Conservation (phyloP, 2,329 filamentous ascomycete genomes). For the Cytospora piceicola region DNA sequence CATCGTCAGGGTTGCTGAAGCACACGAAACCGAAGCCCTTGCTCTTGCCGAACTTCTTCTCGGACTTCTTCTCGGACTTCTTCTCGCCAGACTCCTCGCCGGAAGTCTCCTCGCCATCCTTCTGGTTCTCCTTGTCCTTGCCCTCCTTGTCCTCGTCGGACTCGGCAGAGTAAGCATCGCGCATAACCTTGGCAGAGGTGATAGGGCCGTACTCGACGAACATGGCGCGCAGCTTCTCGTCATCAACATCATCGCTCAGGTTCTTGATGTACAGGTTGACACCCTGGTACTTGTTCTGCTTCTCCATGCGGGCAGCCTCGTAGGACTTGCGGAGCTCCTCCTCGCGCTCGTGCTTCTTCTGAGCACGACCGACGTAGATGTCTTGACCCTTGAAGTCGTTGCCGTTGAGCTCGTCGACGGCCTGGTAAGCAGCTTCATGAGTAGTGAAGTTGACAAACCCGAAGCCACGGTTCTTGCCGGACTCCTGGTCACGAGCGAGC, state of each 20-base stretch:
- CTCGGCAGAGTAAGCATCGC: constrained; percentile 68
- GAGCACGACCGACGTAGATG: constrained; percentile 95
- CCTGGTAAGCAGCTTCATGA: constrained; percentile 82
- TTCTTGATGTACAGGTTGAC: constrained; percentile 99
- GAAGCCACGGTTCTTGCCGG: constrained; percentile 90
- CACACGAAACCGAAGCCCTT: constrained; percentile 99
- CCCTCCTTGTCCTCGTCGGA: constrained; percentile 59
- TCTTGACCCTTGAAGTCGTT: constrained; percentile 93
- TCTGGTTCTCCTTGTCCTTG: constrained; percentile 53
- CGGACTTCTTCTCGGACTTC: constrained; percentile 63
- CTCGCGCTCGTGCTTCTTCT: constrained; percentile 99
- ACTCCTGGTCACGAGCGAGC: constrained; percentile 81
- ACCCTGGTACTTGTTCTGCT: constrained; percentile 98
- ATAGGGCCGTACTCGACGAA: constrained; percentile 92
- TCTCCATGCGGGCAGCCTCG: constrained; percentile 95
- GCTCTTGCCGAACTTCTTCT: constrained; percentile 87
- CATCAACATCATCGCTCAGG: constrained; percentile 92
- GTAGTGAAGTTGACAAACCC: constrained; percentile 95
- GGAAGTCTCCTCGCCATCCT: constrained; percentile 50
- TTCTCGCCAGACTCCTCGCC: constrained; percentile 57
- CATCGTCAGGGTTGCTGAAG: constrained; percentile 99
- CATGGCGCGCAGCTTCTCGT: constrained; percentile 94
- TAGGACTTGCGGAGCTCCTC: constrained; percentile 99
- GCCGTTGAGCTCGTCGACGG: constrained; percentile 90
- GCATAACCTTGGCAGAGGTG: constrained; percentile 99